These are phyloP conservation scores for Saccharum hybrid DNA, from an alignment of 202 grass and related monocot genomes.

Conservation along the genomic window DNA sequence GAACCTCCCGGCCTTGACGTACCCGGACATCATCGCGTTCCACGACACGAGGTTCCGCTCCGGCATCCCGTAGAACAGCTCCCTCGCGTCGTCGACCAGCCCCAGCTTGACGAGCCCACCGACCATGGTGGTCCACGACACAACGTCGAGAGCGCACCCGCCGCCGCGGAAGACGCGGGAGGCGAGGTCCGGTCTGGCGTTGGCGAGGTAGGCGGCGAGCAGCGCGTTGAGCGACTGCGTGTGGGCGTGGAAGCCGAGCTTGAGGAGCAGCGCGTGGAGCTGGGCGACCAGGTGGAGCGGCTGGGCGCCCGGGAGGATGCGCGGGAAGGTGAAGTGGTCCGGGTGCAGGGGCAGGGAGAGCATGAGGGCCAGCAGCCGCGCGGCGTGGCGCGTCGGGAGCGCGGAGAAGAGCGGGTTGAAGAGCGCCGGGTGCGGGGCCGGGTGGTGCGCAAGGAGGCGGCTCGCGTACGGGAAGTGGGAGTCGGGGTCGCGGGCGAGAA, in stretches of 20 bases:
- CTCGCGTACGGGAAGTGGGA: slow-evolving; percentile 60
- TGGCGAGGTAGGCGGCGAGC: slow-evolving; percentile 63
- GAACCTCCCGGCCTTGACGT: slow-evolving; percentile 58
- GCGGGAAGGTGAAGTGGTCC: slow-evolving; percentile 82
- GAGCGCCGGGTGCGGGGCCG: slow-evolving; percentile 69
- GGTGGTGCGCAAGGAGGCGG: slow-evolving; percentile 64
- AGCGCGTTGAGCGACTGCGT: slow-evolving; percentile 69
- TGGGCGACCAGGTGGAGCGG: slow-evolving; percentile 54
- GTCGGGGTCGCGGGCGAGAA: slow-evolving; percentile 58
- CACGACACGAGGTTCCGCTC: slow-evolving; percentile 77
- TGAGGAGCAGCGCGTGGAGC: slow-evolving; percentile 75
- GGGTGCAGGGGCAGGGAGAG: slow-evolving; percentile 55
- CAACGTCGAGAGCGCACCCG: slow-evolving; percentile 40
- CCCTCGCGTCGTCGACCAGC: slow-evolving; percentile 60
- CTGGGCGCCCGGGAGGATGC: slow-evolving; percentile 46
- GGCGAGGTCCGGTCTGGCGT: slow-evolving; percentile 53
- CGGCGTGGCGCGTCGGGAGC: slow-evolving; percentile 49
- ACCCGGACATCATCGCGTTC: slow-evolving; percentile 89
- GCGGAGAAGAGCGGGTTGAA: slow-evolving; percentile 77
- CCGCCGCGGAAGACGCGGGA: slow-evolving; percentile 43
- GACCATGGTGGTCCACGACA: slow-evolving; percentile 85
- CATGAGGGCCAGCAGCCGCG: slow-evolving; percentile 62
- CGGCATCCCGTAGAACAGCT: slow-evolving; percentile 75
- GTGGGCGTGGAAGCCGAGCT: slow-evolving; percentile 64
- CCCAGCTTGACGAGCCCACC: slow-evolving; percentile 64